Evolutionary conservation across 2,329 filamentous ascomycete species (phyloP).

Genomic region (Diplodia scrobiculata): DNA sequence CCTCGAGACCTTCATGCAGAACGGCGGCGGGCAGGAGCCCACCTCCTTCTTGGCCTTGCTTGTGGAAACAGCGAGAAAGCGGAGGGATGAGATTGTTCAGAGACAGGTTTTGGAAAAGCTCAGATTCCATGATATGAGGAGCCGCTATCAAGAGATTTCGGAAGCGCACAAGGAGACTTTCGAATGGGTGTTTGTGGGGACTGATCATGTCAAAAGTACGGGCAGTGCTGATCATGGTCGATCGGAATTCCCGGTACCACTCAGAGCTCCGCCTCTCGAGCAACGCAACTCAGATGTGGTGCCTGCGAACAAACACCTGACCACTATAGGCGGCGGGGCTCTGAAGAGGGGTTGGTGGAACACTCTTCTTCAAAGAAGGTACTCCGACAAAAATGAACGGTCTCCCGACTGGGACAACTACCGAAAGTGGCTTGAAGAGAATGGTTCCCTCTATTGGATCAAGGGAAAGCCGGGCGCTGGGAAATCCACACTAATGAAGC

Average conservation of each 20-base stretch:
- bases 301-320: background rate
- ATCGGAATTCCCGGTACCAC: background rate
- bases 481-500: conserved; percentile 52
- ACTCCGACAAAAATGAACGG: background rate
- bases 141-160: conserved; percentile 21
- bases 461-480: conserved; percentile 52
- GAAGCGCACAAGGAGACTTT: conserved; percentile 29
- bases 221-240: background rate
- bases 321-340: background rate
- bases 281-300: background rate
- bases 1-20: background rate
- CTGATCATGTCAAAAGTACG: background rate
- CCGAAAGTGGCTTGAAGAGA: conserved; percentile 31
- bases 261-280: background rate
- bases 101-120: conserved; percentile 21
- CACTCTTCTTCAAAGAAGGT: background rate
- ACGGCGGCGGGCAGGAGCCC: background rate
- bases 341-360: conserved; percentile 11
- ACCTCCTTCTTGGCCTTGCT: conserved; percentile 7
- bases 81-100: conserved; percentile 4
- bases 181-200: conserved; percentile 28
- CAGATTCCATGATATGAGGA: conserved; percentile 21
- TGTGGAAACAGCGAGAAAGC: background rate
- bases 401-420: conserved; percentile 30
- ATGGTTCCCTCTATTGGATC: conserved; percentile 38